Percentiles rank a stretch among this genome's conserved stretches.
These are phyloP conservation scores for Crataegus laevigata DNA, from an alignment of 306 rosid genomes.

Conservation along the genomic window DNA sequence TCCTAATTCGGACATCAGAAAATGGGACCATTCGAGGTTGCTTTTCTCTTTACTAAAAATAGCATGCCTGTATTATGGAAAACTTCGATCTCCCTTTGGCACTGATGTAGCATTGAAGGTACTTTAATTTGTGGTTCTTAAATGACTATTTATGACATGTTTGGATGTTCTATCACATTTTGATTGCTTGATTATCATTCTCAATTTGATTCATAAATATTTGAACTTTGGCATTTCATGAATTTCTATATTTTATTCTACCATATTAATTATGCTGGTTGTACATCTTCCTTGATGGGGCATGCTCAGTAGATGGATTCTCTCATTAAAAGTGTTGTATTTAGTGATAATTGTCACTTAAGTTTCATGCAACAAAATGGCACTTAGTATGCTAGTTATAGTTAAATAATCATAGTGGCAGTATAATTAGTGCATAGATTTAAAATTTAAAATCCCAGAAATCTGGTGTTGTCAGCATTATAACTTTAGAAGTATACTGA, in stretches of 20 bases:
- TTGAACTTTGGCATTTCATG: neutral
- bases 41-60: constrained; percentile 72
- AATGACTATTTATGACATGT: neutral
- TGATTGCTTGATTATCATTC: neutral
- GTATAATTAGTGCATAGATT: neutral
- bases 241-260: neutral
- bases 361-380: neutral
- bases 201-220: neutral
- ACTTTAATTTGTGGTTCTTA: constrained; percentile 15
- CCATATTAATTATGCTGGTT: neutral
- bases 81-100: constrained; percentile 75
- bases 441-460: neutral
- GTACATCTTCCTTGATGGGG: neutral
- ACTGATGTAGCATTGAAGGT: constrained; percentile 47
- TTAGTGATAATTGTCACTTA: neutral
- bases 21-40: constrained; percentile 55
- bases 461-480: neutral
- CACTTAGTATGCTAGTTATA: neutral
- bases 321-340: neutral
- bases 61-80: constrained; percentile 68
- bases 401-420: neutral
- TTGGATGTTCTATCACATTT: neutral
- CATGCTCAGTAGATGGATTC: neutral
- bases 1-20: constrained; percentile 38
- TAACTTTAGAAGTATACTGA: neutral